phyloP scores from a whole-genome alignment of 371 early-diverging fungal genomes.

The Capillidium heterosporum region DNA sequence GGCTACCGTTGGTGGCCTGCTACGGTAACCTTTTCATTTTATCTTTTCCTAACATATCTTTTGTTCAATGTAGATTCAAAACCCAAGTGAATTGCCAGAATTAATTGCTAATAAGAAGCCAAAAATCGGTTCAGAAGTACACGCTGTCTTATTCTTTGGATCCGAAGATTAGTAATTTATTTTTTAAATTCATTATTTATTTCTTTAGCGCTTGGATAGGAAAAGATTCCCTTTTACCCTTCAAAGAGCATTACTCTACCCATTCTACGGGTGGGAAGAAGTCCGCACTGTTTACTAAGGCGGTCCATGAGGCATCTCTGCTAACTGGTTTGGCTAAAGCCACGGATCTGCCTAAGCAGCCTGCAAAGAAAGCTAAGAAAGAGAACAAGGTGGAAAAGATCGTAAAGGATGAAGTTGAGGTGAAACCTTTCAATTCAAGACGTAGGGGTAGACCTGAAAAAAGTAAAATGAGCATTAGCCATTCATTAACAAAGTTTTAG shows the following conservation, averaged over 20 bases:
- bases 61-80: background rate
- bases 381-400: too few species aligned
- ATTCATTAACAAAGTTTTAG: too few species aligned
- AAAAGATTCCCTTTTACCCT: background rate
- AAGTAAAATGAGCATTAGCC: too few species aligned
- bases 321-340: too few species aligned
- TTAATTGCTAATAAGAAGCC: background rate
- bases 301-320: too few species aligned
- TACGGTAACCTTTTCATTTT: background rate
- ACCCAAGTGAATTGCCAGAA: background rate
- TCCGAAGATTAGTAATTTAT: background rate
- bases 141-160: background rate
- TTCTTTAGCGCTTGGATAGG: background rate
- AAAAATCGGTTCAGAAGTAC: background rate
- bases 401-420: too few species aligned
- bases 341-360: too few species aligned
- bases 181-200: background rate
- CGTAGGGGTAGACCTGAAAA: too few species aligned
- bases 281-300: too few species aligned
- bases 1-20: slow-evolving; percentile 4
- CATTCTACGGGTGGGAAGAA: too few species aligned
- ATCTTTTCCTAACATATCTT: background rate
- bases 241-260: background rate
- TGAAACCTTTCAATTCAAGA: too few species aligned
- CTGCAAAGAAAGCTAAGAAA: too few species aligned